Evolutionary conservation across 2,329 filamentous ascomycete species (phyloP).

Genomic region (Alternaria incomplexa): DNA sequence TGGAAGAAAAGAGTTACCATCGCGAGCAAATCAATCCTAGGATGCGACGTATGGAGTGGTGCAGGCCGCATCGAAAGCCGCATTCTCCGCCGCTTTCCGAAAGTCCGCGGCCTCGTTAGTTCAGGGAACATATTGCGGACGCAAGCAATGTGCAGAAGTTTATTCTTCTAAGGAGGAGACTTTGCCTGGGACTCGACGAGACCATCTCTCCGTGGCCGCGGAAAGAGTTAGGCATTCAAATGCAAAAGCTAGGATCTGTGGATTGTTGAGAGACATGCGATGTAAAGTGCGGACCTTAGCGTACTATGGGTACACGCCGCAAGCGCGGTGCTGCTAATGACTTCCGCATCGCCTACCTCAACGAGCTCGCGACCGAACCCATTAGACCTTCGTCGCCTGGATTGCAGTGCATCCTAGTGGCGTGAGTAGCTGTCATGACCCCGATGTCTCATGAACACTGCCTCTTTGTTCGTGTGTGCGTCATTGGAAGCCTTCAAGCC

Average conservation of each 20-base stretch:
- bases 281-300: neutral
- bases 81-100: neutral
- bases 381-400: neutral
- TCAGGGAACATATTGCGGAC: neutral
- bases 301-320: neutral
- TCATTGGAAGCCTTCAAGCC: neutral
- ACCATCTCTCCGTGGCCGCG: neutral
- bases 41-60: neutral
- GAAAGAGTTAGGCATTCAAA: neutral
- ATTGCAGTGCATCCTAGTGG: neutral
- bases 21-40: neutral
- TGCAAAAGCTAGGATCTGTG: neutral
- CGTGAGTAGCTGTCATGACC: neutral
- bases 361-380: neutral
- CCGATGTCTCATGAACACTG: neutral
- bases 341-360: neutral
- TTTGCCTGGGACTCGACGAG: accelerated
- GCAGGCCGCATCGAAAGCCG: neutral
- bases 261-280: conserved; percentile 1
- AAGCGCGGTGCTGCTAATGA: conserved; percentile 3
- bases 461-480: neutral
- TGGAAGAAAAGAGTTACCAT: neutral
- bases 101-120: neutral
- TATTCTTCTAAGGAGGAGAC: neutral
- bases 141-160: neutral